Base-by-base conservation (phyloP, 176 grass and related monocot genomes). In the Poa pratensis region DNA sequence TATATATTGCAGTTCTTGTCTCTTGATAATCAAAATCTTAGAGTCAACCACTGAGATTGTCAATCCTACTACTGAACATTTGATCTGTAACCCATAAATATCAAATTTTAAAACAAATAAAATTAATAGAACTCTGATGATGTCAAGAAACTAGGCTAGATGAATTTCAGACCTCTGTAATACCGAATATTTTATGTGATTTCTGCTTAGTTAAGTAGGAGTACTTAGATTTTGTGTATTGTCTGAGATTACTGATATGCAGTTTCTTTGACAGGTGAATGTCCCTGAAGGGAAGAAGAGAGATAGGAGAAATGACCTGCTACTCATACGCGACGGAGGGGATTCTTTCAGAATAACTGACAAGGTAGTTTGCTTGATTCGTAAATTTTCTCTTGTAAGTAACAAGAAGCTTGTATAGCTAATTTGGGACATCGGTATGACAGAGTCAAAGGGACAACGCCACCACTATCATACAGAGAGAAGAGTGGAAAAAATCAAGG, bases 311-410 rank as follows among this genome's bases (percentile, higher is more conserved):
- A 92, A 90, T 8, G 95, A 93, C 79, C 73, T 98, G 60, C 85
- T 98, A 85, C 85, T 91, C 71, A 87, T 98, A 63, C 93, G 91
- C 15, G 91, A 92, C 53, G 85, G 85, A 65, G 93, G 93, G 17
- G 90, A 84, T 6, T 92, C 89, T 17, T 98, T 98, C 58, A 98
- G 90, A 86, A 92, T 95, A 61, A 92, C 80, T 34, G 82, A 93
- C 60, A 86, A 93, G 89, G 95, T 98, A 89, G 18, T 70, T 12
- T 57, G 42, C 65, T 85, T 91, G 48, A 10, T 87, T 63, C 22
- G 68, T 20, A 63, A 53, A 23, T 22, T 7, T 45, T 30, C 24
- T 18, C 67, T 75, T 81, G 1, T 8, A 22, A 74, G 27, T 9
- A 66, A 8, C 18, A 66, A 4, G 22, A 24, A 4, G 13, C 67